Evolutionary conservation across 2,329 filamentous ascomycete species (phyloP).

Genomic region (Exserohilum turcica): DNA sequence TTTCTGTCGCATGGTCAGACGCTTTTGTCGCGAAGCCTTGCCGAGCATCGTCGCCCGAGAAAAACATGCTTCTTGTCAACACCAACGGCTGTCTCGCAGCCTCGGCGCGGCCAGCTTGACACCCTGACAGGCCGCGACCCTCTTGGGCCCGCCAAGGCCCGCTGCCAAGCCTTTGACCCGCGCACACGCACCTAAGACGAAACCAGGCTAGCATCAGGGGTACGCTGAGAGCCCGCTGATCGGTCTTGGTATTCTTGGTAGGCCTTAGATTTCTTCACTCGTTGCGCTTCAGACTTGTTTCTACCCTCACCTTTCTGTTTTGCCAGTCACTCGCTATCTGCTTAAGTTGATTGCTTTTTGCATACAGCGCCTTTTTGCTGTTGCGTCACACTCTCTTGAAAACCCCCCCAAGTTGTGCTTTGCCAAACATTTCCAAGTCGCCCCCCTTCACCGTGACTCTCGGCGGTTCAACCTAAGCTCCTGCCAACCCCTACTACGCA

Average conservation of each 20-base stretch:
- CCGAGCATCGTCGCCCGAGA: too few species aligned
- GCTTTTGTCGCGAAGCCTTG: not conserved
- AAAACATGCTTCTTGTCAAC: not conserved
- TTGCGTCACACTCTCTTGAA: constrained; percentile 32
- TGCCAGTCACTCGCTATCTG: constrained; percentile 38
- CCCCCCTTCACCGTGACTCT: constrained; percentile 22
- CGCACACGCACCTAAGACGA: constrained; percentile 19
- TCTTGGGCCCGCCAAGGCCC: not conserved
- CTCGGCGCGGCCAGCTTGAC: not conserved
- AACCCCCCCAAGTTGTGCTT: constrained; percentile 9
- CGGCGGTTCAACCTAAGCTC: constrained; percentile 33
- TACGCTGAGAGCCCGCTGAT: constrained; percentile 25
- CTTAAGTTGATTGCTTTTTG: constrained; percentile 26
- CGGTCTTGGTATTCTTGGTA: constrained; percentile 33
- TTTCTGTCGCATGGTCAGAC: not conserved
- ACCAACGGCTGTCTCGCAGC: not conserved
- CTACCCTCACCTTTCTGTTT: constrained; percentile 36
- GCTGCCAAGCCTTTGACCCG: not conserved
- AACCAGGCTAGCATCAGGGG: constrained; percentile 37
- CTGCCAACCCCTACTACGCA: constrained; percentile 30
- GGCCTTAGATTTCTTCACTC: constrained; percentile 38
- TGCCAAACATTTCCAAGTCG: constrained; percentile 13
- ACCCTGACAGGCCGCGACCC: not conserved
- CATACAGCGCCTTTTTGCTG: constrained; percentile 28
- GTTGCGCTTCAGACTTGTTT: constrained; percentile 42